Evolutionary conservation across 371 early-diverging fungal species (phyloP), one percentile per base, ranked within the genome.

Genomic region (Mortierella sp.): DNA sequence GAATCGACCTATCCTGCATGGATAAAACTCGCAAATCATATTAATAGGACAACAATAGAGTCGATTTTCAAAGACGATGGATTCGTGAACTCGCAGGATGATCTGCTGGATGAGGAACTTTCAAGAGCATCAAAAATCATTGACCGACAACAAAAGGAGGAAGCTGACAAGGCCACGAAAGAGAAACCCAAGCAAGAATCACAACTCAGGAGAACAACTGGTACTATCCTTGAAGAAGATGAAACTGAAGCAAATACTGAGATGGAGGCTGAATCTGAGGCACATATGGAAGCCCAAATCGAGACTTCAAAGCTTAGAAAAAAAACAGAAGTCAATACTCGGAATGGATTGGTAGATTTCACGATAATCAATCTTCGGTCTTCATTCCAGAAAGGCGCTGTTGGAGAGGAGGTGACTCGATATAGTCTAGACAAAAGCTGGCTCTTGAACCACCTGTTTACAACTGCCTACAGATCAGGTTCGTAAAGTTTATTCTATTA

Each of bases 361-460:
- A 88, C 92, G 2, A 76, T 81, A 13, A 89, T 96, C 76, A 93
- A 97, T 75, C 78, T 97, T 52, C 89, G 92, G 45, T 87, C 88
- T 28, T 97, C 97, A 9, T 97, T 95, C 72, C 94, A 95, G 0
- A 60, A 77, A 11, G 91, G 92, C 9, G 94, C 96, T 3, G 82
- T 91, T 0, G 93, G 94, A 0, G 87, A 87, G 16, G 90, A 93
- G 57, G 74, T 93, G 0, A 95, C 95, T 28, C 88, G 88, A 61
- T 96, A 95, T 88, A 95, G 95, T 79, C 74, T 91, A 22, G 98
- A 98, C 87, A 97, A 97, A 84, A 93, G 93, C 52, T 97, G 94
- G 92, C 87, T 97, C 40, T 86, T 96, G 45, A 65, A 68, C 1
- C 72, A 88, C 8, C 65, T 93, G 8, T 71, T 83, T 28, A 70